Evolutionary conservation across 495 filamentous ascomycete genomes (phyloP).

Genomic region (Niebla homalea): DNA sequence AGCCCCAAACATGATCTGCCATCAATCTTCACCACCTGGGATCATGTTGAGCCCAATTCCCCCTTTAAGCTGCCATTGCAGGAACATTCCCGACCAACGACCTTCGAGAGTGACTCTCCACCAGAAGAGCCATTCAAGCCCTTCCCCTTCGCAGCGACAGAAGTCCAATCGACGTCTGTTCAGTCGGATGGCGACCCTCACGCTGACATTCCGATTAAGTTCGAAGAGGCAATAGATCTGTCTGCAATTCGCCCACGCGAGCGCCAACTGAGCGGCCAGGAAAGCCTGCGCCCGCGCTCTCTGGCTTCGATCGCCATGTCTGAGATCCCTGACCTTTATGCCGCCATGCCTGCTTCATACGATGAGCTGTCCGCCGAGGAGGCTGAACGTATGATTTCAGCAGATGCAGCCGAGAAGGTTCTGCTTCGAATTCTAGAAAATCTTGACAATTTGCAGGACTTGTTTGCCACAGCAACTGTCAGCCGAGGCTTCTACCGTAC

Average conservation of each 20-base stretch:
- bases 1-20: slow-evolving; percentile 15
- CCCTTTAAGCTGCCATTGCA: slow-evolving; percentile 7
- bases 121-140: neutral
- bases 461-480: slow-evolving; percentile 42
- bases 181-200: slow-evolving; percentile 24
- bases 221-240: slow-evolving; percentile 3
- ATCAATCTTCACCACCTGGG: slow-evolving; percentile 1
- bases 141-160: neutral
- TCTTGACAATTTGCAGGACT: slow-evolving; percentile 40
- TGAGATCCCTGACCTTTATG: slow-evolving; percentile 11
- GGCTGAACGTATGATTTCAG: slow-evolving; percentile 24
- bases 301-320: slow-evolving; percentile 20
- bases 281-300: slow-evolving; percentile 29
- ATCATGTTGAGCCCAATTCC: neutral
- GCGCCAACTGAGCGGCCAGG: slow-evolving; percentile 10
- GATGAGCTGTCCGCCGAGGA: slow-evolving; percentile 13
- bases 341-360: slow-evolving; percentile 8
- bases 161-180: slow-evolving; percentile 16
- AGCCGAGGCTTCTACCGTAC: slow-evolving; percentile 47
- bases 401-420: slow-evolving; percentile 32
- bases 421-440: slow-evolving; percentile 38
- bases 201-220: slow-evolving; percentile 15
- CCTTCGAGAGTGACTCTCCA: neutral
- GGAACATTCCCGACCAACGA: neutral
- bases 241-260: slow-evolving; percentile 6